Base-by-base conservation (phyloP, 1,284 basidiomycete genomes). In the Moesziomyces parantarcticus region DNA sequence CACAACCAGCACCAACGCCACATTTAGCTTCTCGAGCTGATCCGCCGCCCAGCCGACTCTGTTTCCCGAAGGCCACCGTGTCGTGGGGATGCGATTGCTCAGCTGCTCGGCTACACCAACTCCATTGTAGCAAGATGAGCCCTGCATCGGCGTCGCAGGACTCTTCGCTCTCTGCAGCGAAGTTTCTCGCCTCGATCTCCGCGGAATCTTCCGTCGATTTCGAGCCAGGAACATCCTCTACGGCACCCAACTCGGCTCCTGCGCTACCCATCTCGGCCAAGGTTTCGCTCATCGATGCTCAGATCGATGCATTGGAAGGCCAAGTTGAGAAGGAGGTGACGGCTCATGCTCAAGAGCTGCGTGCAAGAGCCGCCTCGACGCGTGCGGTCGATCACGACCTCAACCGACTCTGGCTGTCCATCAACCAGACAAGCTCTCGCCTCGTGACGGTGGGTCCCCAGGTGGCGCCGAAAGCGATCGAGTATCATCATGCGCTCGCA, bases 211-310 rank as follows among this genome's bases (percentile, higher is more conserved):
- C 58, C 71, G 58, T 59, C 25, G 40, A 39, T 3, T 65, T 54
- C 36, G 65, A 55, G 2, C 47, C 58, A 9, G 44, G 21, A 22
- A 36, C n/a, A 20, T 47, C 71, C 7, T 14, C 54, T 26, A 21
- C 42, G 22, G 41, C 53, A 21, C 36, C 60, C 41, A 45, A n/a
- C 13, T 51, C 59, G 20, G 52, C 55, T 8, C 73, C 73, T 11
- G 59, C 58, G 0, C 51, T 75, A 11, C 73, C 73, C 10, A 64
- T 72, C 40, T 75, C 73, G 2, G 67, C 73, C 56, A 75, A 69
- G 32, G 63, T 72, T 8, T 44, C 68, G 22, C 60, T 75, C 36
- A 65, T 75, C 41, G 69, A 75, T 42, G 69, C 73, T n/a, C 59
- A 75, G 56, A 75, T 72, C 45, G 73, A 72, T 18, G 47, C 58